Percentiles rank a stretch among this genome's conserved stretches.
phyloP scores from a whole-genome alignment of 2,329 filamentous ascomycete genomes.

The Aureobasidium melanogenum region DNA sequence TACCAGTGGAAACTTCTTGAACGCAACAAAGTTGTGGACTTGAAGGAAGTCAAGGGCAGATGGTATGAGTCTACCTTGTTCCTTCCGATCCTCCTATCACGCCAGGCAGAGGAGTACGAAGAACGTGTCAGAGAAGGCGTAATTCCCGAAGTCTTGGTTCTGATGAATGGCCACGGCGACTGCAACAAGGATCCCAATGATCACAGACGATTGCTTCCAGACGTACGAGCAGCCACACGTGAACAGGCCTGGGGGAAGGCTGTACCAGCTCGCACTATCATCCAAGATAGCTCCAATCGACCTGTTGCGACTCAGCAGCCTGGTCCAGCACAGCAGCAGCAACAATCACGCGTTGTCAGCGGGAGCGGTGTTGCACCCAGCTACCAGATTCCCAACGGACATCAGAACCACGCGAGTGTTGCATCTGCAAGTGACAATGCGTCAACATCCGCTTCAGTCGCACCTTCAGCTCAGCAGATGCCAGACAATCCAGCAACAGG shows the following conservation, averaged over 20 bases:
- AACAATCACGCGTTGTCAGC: conserved; percentile 9
- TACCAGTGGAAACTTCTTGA: conserved; percentile 38
- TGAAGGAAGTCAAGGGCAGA: conserved; percentile 47
- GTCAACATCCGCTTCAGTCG: not conserved
- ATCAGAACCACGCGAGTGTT: not conserved
- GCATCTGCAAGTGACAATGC: not conserved
- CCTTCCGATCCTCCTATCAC: conserved; percentile 32
- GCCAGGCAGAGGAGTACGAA: conserved; percentile 17
- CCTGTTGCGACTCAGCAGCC: conserved; percentile 16
- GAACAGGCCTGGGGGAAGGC: conserved; percentile 33
- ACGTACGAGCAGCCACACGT: conserved; percentile 16
- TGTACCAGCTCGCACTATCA: conserved; percentile 28
- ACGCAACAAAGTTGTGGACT: conserved; percentile 25
- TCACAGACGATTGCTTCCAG: not conserved
- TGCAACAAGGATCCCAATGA: conserved; percentile 17
- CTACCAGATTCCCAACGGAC: not conserved
- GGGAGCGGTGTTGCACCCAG: conserved; percentile 13
- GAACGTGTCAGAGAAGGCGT: conserved; percentile 22
- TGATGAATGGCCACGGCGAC: conserved; percentile 29
- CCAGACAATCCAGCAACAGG: conserved; percentile 8
- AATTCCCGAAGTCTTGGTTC: conserved; percentile 24
- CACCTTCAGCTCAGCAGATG: not conserved
- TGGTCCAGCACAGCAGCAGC: conserved; percentile 12
- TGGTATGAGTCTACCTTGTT: conserved; percentile 52
- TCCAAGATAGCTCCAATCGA: conserved; percentile 32